Evolutionary conservation across 73 alveolate genomes (phyloP).

Genomic region (Uronychia setigera): DNA sequence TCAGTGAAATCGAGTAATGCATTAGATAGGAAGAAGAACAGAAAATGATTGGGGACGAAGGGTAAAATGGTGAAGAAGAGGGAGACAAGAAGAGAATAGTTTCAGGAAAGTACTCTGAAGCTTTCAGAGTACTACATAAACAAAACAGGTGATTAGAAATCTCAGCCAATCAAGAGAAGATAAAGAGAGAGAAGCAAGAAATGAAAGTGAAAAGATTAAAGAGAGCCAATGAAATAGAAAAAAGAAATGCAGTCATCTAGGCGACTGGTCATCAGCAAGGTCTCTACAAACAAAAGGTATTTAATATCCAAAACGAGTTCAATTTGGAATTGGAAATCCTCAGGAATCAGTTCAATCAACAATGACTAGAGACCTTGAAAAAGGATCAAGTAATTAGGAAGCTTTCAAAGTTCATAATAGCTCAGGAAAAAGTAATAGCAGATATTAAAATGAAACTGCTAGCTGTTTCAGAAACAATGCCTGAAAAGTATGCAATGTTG

Average conservation of each 20-base stretch:
- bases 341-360: background rate
- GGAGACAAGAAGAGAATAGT: background rate
- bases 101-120: background rate
- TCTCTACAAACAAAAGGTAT: background rate
- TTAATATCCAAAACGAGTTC: background rate
- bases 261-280: background rate
- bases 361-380: background rate
- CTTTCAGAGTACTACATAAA: background rate
- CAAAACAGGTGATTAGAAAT: background rate
- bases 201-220: background rate
- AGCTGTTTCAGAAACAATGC: background rate
- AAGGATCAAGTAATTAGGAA: background rate
- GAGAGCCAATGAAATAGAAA: background rate
- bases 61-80: background rate
- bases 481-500: background rate
- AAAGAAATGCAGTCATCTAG: background rate
- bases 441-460: background rate
- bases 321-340: background rate
- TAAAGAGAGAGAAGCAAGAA: background rate
- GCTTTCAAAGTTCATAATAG: background rate
- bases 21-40: too few species aligned
- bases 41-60: background rate
- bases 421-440: background rate
- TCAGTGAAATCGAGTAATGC: too few species aligned
- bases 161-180: background rate